These are phyloP conservation scores for Barnettozyma sucrosica DNA, from an alignment of 805 yeast genomes.

Conservation along the genomic window DNA sequence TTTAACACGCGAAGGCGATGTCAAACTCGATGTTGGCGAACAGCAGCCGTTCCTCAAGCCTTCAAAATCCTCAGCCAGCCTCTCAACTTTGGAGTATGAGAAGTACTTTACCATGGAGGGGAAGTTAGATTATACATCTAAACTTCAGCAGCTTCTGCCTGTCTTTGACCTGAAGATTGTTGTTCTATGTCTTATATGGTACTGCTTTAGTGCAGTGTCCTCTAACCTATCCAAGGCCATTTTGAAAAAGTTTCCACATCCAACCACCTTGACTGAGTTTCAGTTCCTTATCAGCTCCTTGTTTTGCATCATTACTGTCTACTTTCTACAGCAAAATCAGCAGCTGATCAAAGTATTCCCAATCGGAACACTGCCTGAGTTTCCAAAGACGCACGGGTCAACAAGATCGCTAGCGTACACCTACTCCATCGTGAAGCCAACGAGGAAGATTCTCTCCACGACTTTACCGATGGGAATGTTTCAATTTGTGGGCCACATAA, in stretches of 20 bases:
- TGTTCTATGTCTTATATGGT: constrained; percentile 69
- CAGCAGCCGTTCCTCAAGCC: constrained; percentile 18
- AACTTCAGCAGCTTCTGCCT: constrained; percentile 22
- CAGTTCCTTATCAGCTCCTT: constrained; percentile 73
- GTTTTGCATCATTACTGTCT: constrained; percentile 46
- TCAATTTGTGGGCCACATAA: constrained; percentile 87
- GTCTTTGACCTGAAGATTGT: constrained; percentile 39
- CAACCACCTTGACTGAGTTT: constrained; percentile 83
- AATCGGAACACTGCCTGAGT: constrained; percentile 43
- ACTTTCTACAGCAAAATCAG: constrained; percentile 33
- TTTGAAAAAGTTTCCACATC: constrained; percentile 61
- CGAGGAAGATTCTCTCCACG: constrained; percentile 45
- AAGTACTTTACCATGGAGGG: constrained; percentile 22
- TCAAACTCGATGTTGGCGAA: not conserved
- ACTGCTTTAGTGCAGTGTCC: constrained; percentile 70
- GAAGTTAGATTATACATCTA: constrained; percentile 9
- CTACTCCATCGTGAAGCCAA: constrained; percentile 48
- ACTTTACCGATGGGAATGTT: constrained; percentile 93
- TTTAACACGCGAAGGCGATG: not conserved
- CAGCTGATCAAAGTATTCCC: constrained; percentile 34
- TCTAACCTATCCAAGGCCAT: constrained; percentile 78
- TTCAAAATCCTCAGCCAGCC: constrained; percentile 22
- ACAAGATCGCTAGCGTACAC: constrained; percentile 16
- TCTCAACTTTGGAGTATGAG: constrained; percentile 21
- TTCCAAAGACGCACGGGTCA: constrained; percentile 27